phyloP scores from a whole-genome alignment of 2,329 filamentous ascomycete species.

The Aotearoamyces nothofagi region DNA sequence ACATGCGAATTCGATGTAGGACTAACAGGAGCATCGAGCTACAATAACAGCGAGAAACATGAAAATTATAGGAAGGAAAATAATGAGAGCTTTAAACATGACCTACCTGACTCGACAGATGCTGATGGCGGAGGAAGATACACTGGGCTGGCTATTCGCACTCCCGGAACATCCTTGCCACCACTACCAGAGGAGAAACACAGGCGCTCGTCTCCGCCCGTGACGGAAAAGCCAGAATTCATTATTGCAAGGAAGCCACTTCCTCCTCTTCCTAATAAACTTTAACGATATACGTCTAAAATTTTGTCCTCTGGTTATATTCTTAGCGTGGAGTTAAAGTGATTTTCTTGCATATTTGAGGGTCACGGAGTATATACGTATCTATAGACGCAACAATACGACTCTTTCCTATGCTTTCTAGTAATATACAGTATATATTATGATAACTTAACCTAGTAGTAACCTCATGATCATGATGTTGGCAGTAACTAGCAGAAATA shows the following conservation, averaged over 20 bases:
- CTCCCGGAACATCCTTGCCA: conserved; percentile 1
- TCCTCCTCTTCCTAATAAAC: conserved; percentile 7
- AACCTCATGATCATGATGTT: no score
- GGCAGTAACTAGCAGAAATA: no score
- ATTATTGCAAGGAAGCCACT: conserved; percentile 8
- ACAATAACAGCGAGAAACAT: neutral
- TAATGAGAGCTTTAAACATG: conserved; percentile 1
- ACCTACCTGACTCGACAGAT: neutral
- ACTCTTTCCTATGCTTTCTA: neutral
- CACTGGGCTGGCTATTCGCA: conserved; percentile 1
- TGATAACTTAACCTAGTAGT: no score
- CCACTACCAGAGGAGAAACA: no score
- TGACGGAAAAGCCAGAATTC: conserved; percentile 1
- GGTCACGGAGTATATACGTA: neutral
- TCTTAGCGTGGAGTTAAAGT: neutral
- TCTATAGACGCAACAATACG: neutral
- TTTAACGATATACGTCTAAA: no score
- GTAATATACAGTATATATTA: no score
- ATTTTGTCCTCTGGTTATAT: no score
- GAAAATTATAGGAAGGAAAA: no score
- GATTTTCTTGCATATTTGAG: neutral
- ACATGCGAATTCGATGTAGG: neutral
- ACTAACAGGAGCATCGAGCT: neutral
- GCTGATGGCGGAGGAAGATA: neutral
- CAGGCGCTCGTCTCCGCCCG: conserved; percentile 5